phyloP scores from a whole-genome alignment of 202 grass and related monocot species.

The Thinopyrum obtusiflorum region DNA sequence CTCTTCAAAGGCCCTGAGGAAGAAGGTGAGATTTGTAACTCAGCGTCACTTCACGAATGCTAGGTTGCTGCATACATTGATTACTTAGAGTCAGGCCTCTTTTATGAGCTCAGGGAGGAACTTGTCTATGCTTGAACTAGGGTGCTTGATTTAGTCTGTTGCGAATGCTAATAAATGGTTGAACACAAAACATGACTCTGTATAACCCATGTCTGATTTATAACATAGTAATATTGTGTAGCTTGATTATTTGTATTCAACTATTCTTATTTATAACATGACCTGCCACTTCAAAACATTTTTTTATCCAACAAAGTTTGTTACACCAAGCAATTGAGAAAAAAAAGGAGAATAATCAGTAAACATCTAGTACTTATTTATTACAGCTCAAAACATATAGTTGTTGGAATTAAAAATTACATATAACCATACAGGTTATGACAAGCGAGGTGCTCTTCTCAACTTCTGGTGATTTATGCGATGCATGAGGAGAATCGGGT shows the following conservation, averaged over 20 bases:
- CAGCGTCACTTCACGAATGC: not conserved
- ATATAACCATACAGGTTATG: not conserved
- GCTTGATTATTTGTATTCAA: no score
- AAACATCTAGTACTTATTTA: not conserved
- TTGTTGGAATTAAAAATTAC: not conserved
- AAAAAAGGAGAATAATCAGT: no score
- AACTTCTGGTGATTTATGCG: no score
- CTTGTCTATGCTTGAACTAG: not conserved
- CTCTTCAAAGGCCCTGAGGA: conserved; percentile 84
- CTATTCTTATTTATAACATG: no score
- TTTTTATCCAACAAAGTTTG: no score
- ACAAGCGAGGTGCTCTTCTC: no score
- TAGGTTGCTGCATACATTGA: not conserved
- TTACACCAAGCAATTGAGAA: not conserved
- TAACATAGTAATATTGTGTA: no score
- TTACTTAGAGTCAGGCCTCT: not conserved
- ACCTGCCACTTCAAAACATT: no score
- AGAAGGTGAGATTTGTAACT: conserved; percentile 54
- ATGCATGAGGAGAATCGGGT: no score
- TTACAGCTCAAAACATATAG: not conserved
- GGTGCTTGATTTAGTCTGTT: not conserved
- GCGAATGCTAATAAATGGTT: not conserved
- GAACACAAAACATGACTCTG: no score
- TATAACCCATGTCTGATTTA: no score
- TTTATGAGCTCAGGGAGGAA: not conserved